Evolutionary conservation across 176 grass and related monocot genomes (phyloP), one percentile per base, ranked within the genome.

Genomic region (Cenchrus fungigraminus): DNA sequence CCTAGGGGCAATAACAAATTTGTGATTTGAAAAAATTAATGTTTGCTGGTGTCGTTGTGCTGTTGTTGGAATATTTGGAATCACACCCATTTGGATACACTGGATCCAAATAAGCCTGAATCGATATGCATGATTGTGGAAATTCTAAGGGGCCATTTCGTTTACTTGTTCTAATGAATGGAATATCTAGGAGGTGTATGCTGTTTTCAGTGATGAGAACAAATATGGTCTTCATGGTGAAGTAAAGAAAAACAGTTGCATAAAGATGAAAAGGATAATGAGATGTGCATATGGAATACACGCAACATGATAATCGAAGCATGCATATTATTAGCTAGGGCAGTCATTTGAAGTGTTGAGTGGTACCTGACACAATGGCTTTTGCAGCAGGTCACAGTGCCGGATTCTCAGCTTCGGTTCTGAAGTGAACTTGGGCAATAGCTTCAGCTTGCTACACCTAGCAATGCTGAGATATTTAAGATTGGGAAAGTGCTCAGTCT

Each of bases 401-500:
- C 8, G 46, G 20, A 83, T 71, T 68, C 65, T 65, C 68, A 85
- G 32, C 42, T 85, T 81, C 50, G 84, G 77, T 86, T 58, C 52
- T 71, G 70, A 78, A 52, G 69, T 57, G 64, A 90, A 81, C 45
- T 68, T 55, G 58, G 88, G 88, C 52, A 75, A 53, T 72, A 14
- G 31, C 46, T 73, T 77, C 47, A 91, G 65, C 29, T 87, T 73
- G 34, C 44, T 69, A 51, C 89, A 91, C 56, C 66, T 68, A 73
- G 46, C 42, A 9, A 84, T 76, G 60, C 45, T 31, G 17, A 91
- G 58, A 83, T 57, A 78, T 71, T 91, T 67, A 20, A 92, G 79
- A 19, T 73, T 52, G 8, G 87, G 75, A 51, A 92, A 92, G 52
- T 74, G 74, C 14, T 49, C 80, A 67, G 76, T 73, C 74, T 84